A percentile compares a stretch with the other conserved stretches of the same genome.
These are phyloP conservation scores for Barbarea vulgaris DNA, from an alignment of 345 rosid genomes.

Conservation along the genomic window DNA sequence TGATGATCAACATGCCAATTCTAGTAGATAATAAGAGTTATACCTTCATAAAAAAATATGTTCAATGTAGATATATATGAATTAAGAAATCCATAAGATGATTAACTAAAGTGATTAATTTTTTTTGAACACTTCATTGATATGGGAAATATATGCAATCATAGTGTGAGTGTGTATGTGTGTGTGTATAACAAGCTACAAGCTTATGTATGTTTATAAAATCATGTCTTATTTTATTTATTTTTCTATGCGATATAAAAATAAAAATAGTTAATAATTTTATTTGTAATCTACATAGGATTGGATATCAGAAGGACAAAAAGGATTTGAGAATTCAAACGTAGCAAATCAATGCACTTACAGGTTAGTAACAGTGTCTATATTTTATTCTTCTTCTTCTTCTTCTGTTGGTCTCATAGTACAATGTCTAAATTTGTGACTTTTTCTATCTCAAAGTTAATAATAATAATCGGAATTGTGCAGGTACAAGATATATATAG, in stretches of 20 bases:
- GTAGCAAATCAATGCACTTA: conserved; percentile 71
- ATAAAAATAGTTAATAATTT: neutral
- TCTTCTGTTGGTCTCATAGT: neutral
- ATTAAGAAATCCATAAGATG: neutral
- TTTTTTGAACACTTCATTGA: no score
- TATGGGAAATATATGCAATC: neutral
- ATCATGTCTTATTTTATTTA: neutral
- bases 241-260: neutral
- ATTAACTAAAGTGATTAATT: neutral
- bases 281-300: conserved; percentile 50
- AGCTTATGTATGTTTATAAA: neutral
- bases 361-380: conserved; percentile 46
- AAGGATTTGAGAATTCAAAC: conserved; percentile 71
- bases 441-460: neutral
- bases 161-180: no score
- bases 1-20: no score
- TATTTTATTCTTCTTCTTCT: neutral
- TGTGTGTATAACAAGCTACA: neutral
- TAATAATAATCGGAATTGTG: neutral
- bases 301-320: conserved; percentile 70
- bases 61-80: neutral
- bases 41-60: no score
- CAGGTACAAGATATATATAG: conserved; percentile 80
- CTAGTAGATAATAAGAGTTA: no score
- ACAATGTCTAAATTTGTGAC: neutral